phyloP scores from a whole-genome alignment of 129 eudicot species.

The Tagetes patula region DNA sequence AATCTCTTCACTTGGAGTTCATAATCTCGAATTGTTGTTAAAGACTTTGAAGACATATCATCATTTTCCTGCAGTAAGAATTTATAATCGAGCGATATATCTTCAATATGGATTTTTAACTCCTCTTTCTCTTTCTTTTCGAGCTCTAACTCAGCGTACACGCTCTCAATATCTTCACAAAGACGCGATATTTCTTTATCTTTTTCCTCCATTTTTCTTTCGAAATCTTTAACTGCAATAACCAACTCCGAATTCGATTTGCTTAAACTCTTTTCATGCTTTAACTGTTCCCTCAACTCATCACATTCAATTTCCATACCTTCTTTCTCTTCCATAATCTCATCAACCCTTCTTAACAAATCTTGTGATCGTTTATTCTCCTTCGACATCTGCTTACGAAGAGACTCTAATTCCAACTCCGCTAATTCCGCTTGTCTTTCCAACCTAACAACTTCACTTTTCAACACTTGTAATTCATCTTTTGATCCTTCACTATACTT shows the following conservation, averaged over 20 bases:
- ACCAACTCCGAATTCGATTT: constrained; percentile 60
- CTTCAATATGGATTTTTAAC: constrained; percentile 42
- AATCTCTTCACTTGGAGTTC: constrained; percentile 52
- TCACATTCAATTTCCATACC: constrained; percentile 56
- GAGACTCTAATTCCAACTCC: constrained; percentile 74
- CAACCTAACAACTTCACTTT: constrained; percentile 46
- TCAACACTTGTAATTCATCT: constrained; percentile 35
- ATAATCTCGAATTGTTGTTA: constrained; percentile 46
- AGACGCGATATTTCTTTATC: constrained; percentile 46
- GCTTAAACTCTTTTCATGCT: constrained; percentile 49
- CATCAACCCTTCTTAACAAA: constrained; percentile 37
- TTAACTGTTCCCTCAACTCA: constrained; percentile 41
- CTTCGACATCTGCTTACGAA: constrained; percentile 73
- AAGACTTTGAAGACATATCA: constrained; percentile 44
- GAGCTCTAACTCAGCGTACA: constrained; percentile 56
- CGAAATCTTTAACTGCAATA: constrained; percentile 58
- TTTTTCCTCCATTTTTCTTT: constrained; percentile 53
- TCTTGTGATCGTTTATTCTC: constrained; percentile 79
- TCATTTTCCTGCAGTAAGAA: constrained; percentile 51
- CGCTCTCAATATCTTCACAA: constrained; percentile 35
- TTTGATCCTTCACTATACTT: constrained; percentile 39
- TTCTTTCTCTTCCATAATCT: constrained; percentile 57
- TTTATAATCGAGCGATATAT: constrained; percentile 52
- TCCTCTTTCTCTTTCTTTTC: constrained; percentile 65
- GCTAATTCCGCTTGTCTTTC: constrained; percentile 75